Conservation (phyloP, 257 asterid genomes). For the Cynanchum wilfordii region DNA sequence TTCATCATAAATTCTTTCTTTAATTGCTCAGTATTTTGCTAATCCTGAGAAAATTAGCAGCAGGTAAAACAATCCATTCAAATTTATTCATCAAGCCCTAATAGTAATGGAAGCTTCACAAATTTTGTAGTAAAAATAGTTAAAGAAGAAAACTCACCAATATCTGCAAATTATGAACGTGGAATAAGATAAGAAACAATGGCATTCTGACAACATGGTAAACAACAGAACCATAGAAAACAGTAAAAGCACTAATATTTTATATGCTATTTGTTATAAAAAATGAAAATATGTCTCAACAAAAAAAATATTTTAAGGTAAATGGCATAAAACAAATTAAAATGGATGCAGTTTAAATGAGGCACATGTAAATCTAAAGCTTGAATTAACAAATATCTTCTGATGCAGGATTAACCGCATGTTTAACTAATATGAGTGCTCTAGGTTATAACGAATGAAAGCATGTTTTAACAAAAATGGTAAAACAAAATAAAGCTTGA, state of each 20-base stretch:
- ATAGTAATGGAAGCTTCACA: neutral
- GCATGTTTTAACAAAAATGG: neutral
- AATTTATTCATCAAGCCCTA: neutral
- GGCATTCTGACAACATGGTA: neutral
- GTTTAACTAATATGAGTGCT: too few species aligned
- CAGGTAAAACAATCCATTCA: neutral
- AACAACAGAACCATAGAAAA: neutral
- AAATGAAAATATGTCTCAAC: neutral
- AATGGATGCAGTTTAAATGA: neutral
- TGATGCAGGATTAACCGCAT: too few species aligned
- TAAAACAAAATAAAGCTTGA: neutral
- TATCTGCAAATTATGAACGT: neutral
- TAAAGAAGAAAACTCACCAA: neutral
- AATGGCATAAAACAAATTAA: neutral
- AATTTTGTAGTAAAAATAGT: too few species aligned
- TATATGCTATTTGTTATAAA: neutral
- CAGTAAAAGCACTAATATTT: neutral
- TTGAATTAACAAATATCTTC: too few species aligned
- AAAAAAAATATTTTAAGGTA: neutral
- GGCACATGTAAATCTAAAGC: too few species aligned
- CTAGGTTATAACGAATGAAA: neutral
- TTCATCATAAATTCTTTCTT: neutral
- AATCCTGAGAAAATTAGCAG: neutral
- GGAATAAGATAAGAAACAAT: neutral
- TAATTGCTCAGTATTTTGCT: neutral